Evolutionary conservation across 805 yeast species (phyloP), one percentile per base, ranked within the genome.

Genomic region (Candida ovalis): DNA sequence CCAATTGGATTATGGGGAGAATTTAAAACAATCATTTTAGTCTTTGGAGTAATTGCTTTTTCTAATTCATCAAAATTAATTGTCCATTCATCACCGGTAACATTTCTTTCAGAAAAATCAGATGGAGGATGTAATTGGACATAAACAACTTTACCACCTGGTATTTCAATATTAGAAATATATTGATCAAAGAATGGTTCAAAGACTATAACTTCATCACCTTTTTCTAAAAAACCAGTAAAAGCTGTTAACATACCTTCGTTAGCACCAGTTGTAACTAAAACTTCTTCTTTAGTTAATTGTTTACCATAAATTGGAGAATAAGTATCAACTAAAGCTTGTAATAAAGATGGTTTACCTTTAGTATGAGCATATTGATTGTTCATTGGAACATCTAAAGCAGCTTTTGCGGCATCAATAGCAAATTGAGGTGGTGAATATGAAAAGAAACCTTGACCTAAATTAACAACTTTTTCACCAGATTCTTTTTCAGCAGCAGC

Each of bases 131-230:
- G 83, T 52, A 94, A 73, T 43, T 90, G 88, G 36, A 88, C 96
- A 59, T 89, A 90, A 43, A 84, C 89, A 25, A 88, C 89, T 60
- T 82, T 87, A 38, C 96, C 99, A 32, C 98, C 98, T 4, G 95
- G 83, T 72, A 94, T 79, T 66, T 90, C 94, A 61, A 94, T 86
- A 68, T 94, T 92, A 48, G 97, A 82, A 55, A 94, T 88, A 69
- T 94, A 94, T 69, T 94, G 99, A 62, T 94, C 99, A 63, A 94
- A 94, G 64, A 90, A 94, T 2, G 99, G 99, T 68, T 92, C 96
- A 63, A 94, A 87, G 13, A 94, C 97, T 65, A 94, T 87, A 23
- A 85, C 99, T 67, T 94, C 99, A 60, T 94, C 99, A 21, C 95
- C 97, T 1, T 82, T 79, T 40, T 87, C 78, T 54, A 94, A 69